A percentile compares a stretch with the other conserved stretches of the same genome.
Conservation (phyloP, 2,329 filamentous ascomycete genomes). For the Sodiomyces alkalinus region DNA sequence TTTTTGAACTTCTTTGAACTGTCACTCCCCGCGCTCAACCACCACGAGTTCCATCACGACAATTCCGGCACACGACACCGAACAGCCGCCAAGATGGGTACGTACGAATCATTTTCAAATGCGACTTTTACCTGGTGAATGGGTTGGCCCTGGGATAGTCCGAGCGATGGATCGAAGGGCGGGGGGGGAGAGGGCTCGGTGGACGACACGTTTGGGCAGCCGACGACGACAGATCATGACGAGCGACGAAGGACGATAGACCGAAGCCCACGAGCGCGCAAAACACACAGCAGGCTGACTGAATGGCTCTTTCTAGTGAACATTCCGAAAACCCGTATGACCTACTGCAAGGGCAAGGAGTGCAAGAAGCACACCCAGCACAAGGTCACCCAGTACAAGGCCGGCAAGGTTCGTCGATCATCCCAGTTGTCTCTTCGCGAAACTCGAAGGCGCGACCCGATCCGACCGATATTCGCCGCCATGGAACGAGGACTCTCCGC, state of each 20-base stretch:
- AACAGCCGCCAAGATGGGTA: conserved; percentile 10
- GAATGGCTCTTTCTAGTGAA: conserved; percentile 54
- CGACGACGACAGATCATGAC: too few species aligned
- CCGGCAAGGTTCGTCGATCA: conserved; percentile 68
- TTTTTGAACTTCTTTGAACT: conserved; percentile 3
- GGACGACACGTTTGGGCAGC: too few species aligned
- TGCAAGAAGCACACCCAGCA: conserved; percentile 86
- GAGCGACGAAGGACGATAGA: not conserved
- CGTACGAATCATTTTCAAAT: conserved; percentile 4
- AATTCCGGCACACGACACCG: conserved; percentile 9
- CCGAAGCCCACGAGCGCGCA: not conserved
- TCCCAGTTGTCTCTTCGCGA: too few species aligned
- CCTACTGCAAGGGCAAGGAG: conserved; percentile 93
- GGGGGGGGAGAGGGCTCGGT: too few species aligned
- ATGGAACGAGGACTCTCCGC: not conserved
- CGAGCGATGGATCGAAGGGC: too few species aligned
- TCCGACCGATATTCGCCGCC: too few species aligned
- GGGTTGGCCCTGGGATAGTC: too few species aligned
- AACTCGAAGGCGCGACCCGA: conserved; percentile 8
- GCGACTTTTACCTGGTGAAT: not conserved
- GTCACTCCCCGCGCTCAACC: conserved; percentile 1
- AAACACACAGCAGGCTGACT: conserved; percentile 14
- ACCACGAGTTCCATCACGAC: conserved; percentile 9
- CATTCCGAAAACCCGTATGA: conserved; percentile 95
- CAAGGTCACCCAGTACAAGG: conserved; percentile 95